These are phyloP conservation scores for Spirogloea muscicola DNA, from an alignment of 139 green algal species.

Conservation along the genomic window DNA sequence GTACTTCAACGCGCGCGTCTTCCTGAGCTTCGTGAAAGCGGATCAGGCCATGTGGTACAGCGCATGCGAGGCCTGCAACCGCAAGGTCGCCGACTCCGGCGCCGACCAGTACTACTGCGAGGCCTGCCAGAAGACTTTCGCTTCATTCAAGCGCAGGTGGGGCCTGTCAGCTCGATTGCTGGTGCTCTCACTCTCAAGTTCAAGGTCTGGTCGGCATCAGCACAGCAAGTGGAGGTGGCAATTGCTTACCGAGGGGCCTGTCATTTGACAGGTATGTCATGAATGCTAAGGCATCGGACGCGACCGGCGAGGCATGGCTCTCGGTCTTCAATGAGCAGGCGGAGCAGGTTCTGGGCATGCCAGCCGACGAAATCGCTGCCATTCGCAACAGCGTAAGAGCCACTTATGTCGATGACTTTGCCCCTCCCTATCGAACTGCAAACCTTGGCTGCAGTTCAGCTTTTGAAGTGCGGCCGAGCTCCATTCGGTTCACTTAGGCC, in stretches of 20 bases:
- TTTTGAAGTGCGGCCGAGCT: too few species aligned
- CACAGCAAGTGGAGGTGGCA: too few species aligned
- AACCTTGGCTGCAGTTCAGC: too few species aligned
- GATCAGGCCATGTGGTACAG: constrained; percentile 36
- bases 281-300: constrained; percentile 45
- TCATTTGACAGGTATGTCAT: constrained; percentile 42
- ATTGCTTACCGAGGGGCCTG: too few species aligned
- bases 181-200: too few species aligned
- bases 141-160: constrained; percentile 20
- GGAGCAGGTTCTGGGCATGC: constrained; percentile 25
- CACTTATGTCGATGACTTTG: too few species aligned
- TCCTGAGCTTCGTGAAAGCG: constrained; percentile 22
- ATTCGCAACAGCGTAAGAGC: too few species aligned
- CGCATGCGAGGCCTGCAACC: constrained; percentile 36
- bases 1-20: constrained; percentile 24
- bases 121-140: constrained; percentile 19
- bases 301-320: constrained; percentile 54
- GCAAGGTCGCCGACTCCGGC: constrained; percentile 21
- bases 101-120: constrained; percentile 32
- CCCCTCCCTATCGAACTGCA: too few species aligned
- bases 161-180: too few species aligned
- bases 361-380: constrained; percentile 31
- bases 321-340: constrained; percentile 54
- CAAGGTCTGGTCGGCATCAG: too few species aligned
- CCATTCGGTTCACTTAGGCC: too few species aligned